phyloP scores from a whole-genome alignment of 257 asterid species.

The Jasminum sambac region DNA sequence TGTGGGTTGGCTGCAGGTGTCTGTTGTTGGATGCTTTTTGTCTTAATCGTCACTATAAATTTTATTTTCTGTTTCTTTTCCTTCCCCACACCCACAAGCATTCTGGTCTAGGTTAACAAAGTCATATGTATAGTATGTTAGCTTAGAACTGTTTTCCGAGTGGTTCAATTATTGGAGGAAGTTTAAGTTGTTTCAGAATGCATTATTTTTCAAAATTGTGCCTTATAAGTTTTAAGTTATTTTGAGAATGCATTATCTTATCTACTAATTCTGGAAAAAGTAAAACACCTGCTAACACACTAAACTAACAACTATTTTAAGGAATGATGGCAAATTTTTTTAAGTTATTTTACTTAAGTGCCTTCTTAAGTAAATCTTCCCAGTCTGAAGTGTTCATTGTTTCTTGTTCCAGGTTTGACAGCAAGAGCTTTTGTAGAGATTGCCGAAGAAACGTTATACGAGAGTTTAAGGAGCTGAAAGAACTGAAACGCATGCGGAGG shows the following conservation, averaged over 20 bases:
- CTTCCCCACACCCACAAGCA: not conserved
- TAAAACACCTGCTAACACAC: not conserved
- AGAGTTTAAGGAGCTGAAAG: constrained; percentile 95
- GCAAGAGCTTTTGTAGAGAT: constrained; percentile 98
- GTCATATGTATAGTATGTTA: not conserved
- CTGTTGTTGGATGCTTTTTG: not conserved
- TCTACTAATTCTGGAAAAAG: not conserved
- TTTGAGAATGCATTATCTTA: too few relatives aligned
- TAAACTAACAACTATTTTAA: too few relatives aligned
- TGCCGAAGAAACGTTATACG: constrained; percentile 98
- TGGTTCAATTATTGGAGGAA: not conserved
- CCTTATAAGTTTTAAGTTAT: too few relatives aligned
- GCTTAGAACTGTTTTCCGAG: not conserved
- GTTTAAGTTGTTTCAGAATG: constrained; percentile 1
- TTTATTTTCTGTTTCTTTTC: not conserved
- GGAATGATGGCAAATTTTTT: not conserved
- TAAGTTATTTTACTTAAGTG: not conserved
- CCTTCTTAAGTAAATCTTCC: not conserved
- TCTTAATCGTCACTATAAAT: not conserved
- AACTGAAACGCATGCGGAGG: constrained; percentile 79
- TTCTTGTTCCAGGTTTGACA: constrained; percentile 74
- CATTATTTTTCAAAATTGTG: not conserved
- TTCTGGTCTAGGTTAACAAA: not conserved
- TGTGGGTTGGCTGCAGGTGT: not conserved
- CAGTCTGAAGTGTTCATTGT: not conserved